Evolutionary conservation across 2,329 filamentous ascomycete species (phyloP).

Genomic region (Aspergillus sp.): DNA sequence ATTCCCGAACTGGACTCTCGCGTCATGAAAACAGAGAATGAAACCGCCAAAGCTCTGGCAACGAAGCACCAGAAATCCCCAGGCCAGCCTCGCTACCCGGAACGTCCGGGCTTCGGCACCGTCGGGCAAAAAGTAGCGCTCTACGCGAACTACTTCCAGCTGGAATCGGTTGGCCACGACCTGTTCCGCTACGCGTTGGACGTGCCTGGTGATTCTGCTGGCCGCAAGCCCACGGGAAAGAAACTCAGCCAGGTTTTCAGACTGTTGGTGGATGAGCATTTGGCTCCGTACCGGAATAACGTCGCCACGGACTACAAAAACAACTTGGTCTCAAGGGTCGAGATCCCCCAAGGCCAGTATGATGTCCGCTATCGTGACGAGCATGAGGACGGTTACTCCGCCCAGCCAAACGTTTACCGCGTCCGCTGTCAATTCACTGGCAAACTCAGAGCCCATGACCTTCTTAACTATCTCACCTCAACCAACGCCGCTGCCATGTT

Average conservation of each 20-base stretch:
- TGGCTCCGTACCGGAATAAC: slow-evolving; percentile 13
- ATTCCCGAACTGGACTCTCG: slow-evolving; percentile 12
- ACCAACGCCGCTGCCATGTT: slow-evolving; percentile 28
- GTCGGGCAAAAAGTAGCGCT: slow-evolving; percentile 21
- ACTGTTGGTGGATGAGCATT: slow-evolving; percentile 34
- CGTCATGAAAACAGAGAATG: slow-evolving; percentile 21
- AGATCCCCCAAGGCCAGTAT: slow-evolving; percentile 18
- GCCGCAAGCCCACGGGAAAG: slow-evolving; percentile 22
- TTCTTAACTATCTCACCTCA: slow-evolving; percentile 38
- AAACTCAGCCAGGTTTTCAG: slow-evolving; percentile 42
- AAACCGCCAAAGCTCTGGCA: slow-evolving; percentile 15
- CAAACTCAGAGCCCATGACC: slow-evolving; percentile 27
- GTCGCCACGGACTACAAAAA: slow-evolving; percentile 35
- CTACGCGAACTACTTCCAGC: slow-evolving; percentile 32
- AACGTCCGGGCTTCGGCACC: slow-evolving; percentile 31
- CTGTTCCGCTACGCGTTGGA: slow-evolving; percentile 36
- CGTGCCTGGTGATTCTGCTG: slow-evolving; percentile 19
- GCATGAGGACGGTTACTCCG: slow-evolving; percentile 25
- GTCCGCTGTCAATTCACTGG: slow-evolving; percentile 27
- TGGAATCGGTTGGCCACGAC: slow-evolving; percentile 26
- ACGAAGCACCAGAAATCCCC: slow-evolving; percentile 9
- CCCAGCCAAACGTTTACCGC: slow-evolving; percentile 23
- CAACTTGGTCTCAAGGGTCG: slow-evolving; percentile 25
- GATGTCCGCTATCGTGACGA: slow-evolving; percentile 27
- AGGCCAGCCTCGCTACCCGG: slow-evolving; percentile 17